phyloP scores from a whole-genome alignment of 1,139 yeast species.

The Yamadazyma buinensis region DNA sequence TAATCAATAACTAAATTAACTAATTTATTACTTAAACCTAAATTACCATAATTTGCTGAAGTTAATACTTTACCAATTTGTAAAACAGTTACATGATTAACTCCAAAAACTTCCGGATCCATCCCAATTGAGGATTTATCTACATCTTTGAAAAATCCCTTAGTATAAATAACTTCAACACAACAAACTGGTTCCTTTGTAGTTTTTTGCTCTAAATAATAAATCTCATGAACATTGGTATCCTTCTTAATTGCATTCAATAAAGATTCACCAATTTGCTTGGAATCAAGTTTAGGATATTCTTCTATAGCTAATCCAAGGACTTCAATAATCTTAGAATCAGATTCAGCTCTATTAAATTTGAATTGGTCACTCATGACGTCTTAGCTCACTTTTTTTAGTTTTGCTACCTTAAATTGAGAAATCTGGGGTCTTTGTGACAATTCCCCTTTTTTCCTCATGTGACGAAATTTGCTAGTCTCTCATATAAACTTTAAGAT shows the following conservation, averaged over 20 bases:
- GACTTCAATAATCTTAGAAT: constrained; percentile 23
- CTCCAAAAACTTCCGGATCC: constrained; percentile 33
- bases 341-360: constrained; percentile 20
- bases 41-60: constrained; percentile 21
- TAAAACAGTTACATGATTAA: constrained; percentile 26
- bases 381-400: no score
- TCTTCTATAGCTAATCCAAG: constrained; percentile 25
- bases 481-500: no score
- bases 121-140: constrained; percentile 26
- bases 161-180: constrained; percentile 21
- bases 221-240: constrained; percentile 21
- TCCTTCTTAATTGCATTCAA: constrained; percentile 33
- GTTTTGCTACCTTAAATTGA: no score
- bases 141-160: constrained; percentile 32
- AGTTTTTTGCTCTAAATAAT: constrained; percentile 25
- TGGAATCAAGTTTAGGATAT: constrained; percentile 26
- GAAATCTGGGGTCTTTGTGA: no score
- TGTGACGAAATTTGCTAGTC: no score
- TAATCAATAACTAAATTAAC: constrained; percentile 26
- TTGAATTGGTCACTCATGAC: constrained; percentile 17
- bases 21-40: constrained; percentile 30
- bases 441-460: no score
- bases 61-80: constrained; percentile 29
- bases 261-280: constrained; percentile 22
- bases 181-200: constrained; percentile 26